Percentiles rank a stretch among this genome's conserved stretches.
Conservation (phyloP, 371 early-diverging fungal species). For the Haplosporangium sp. region DNA sequence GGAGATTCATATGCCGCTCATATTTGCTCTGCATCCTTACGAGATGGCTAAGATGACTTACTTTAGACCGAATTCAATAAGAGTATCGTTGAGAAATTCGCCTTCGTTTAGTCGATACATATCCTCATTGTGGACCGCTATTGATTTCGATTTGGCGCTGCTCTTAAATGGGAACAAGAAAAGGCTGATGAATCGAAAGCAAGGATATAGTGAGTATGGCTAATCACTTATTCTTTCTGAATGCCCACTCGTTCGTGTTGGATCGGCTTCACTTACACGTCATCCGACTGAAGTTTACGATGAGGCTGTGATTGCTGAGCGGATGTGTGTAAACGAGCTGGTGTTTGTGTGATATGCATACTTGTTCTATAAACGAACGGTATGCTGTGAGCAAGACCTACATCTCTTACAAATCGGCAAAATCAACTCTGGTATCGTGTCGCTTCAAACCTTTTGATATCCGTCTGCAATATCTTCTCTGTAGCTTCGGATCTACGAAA, state of each 20-base stretch:
- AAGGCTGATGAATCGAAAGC: constrained; percentile 13
- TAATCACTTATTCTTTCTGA: not conserved
- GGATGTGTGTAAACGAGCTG: too few relatives aligned
- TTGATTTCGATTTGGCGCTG: constrained; percentile 40
- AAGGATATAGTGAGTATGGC: not conserved
- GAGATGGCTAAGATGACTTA: constrained; percentile 18
- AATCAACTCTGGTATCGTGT: not conserved
- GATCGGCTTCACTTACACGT: too few relatives aligned
- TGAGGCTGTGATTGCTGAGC: too few relatives aligned
- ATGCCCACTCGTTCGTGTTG: not conserved
- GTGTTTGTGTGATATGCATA: too few relatives aligned
- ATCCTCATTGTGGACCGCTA: constrained; percentile 60
- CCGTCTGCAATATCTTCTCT: constrained; percentile 1
- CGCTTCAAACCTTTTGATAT: not conserved
- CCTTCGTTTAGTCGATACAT: constrained; percentile 59
- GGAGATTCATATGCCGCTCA: not conserved
- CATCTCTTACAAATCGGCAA: not conserved
- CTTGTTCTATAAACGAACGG: too few relatives aligned
- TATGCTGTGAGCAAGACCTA: not conserved
- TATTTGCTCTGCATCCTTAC: not conserved
- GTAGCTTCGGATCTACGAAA: constrained; percentile 12
- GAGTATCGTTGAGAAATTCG: constrained; percentile 70
- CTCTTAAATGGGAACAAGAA: constrained; percentile 52
- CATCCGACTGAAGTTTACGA: too few relatives aligned
- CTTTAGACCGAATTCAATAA: constrained; percentile 71